Evolutionary conservation across 495 filamentous ascomycete genomes (phyloP).

Genomic region (Aspergillus campestris): DNA sequence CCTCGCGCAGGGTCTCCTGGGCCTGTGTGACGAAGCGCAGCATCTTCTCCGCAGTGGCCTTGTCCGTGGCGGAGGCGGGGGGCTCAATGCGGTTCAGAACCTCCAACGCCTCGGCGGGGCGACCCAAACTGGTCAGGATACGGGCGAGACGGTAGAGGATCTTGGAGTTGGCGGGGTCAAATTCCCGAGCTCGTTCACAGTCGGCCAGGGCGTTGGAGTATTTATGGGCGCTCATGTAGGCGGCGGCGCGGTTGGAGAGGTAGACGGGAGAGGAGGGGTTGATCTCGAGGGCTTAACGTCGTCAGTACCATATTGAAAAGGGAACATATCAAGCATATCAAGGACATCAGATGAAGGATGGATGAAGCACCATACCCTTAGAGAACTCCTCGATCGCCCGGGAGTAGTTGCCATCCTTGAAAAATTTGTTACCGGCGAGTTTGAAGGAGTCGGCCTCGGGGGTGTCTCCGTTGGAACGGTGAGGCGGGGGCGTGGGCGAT

Average conservation of each 20-base stretch:
- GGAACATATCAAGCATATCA: constrained; percentile 2
- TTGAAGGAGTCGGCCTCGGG: constrained; percentile 85
- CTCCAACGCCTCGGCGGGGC: constrained; percentile 77
- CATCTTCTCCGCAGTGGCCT: constrained; percentile 72
- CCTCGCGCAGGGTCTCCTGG: constrained; percentile 60
- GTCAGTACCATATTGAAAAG: constrained; percentile 2
- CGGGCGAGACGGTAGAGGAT: constrained; percentile 80
- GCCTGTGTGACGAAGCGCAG: constrained; percentile 71
- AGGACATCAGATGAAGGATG: not conserved
- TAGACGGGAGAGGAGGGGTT: constrained; percentile 66
- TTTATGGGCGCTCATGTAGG: constrained; percentile 74
- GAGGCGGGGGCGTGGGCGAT: constrained; percentile 70
- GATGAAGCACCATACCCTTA: constrained; percentile 57
- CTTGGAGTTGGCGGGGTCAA: constrained; percentile 77
- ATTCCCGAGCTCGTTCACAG: constrained; percentile 65
- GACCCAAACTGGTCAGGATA: constrained; percentile 77
- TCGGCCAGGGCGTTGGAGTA: constrained; percentile 78
- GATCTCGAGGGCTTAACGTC: constrained; percentile 63
- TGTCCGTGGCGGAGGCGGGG: constrained; percentile 73
- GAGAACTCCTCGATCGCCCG: constrained; percentile 87
- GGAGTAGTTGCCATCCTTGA: constrained; percentile 81
- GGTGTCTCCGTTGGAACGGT: constrained; percentile 51
- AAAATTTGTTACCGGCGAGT: constrained; percentile 87
- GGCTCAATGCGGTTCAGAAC: constrained; percentile 57
- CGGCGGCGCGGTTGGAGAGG: constrained; percentile 89